Percentiles rank a stretch among this genome's conserved stretches.
These are phyloP conservation scores for Helotiales sp. DNA, from an alignment of 2,329 filamentous ascomycete species.

Conservation along the genomic window DNA sequence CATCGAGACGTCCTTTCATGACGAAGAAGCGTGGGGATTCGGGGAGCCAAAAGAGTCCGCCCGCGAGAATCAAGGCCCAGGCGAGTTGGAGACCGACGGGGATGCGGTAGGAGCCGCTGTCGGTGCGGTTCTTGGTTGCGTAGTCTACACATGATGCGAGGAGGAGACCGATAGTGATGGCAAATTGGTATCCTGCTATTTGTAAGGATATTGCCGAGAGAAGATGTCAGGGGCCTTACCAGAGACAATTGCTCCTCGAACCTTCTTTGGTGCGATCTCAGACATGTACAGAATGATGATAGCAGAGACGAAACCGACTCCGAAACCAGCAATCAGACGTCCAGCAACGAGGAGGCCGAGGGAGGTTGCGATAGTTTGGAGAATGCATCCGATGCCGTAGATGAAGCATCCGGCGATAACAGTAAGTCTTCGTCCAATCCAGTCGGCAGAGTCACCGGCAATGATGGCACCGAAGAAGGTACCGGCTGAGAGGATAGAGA, in stretches of 20 bases:
- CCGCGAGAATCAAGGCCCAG: conserved; percentile 77
- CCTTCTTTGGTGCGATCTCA: conserved; percentile 54
- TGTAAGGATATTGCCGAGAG: conserved; percentile 11
- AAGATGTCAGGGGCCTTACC: conserved; percentile 8
- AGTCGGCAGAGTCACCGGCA: conserved; percentile 47
- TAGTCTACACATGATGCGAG: conserved; percentile 78
- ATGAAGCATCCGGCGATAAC: conserved; percentile 36
- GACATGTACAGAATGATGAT: conserved; percentile 86
- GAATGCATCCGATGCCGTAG: conserved; percentile 34
- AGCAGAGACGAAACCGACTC: conserved; percentile 80
- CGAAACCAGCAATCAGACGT: conserved; percentile 75
- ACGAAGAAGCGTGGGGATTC: conserved; percentile 86
- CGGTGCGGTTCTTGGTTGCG: conserved; percentile 63
- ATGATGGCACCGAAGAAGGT: conserved; percentile 72
- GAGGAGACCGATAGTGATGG: conserved; percentile 78
- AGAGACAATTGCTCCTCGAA: conserved; percentile 27
- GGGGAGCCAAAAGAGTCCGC: conserved; percentile 75
- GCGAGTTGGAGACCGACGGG: conserved; percentile 79
- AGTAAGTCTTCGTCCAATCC: conserved; percentile 44
- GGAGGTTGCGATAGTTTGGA: conserved; percentile 40
- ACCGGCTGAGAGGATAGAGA: conserved; percentile 68
- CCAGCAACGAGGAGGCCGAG: conserved; percentile 63
- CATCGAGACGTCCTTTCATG: conserved; percentile 73
- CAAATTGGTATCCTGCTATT: conserved; percentile 75
- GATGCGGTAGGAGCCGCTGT: conserved; percentile 77